Evolutionary conservation across 2,329 filamentous ascomycete species (phyloP).

Genomic region (Cladosporium sp.): DNA sequence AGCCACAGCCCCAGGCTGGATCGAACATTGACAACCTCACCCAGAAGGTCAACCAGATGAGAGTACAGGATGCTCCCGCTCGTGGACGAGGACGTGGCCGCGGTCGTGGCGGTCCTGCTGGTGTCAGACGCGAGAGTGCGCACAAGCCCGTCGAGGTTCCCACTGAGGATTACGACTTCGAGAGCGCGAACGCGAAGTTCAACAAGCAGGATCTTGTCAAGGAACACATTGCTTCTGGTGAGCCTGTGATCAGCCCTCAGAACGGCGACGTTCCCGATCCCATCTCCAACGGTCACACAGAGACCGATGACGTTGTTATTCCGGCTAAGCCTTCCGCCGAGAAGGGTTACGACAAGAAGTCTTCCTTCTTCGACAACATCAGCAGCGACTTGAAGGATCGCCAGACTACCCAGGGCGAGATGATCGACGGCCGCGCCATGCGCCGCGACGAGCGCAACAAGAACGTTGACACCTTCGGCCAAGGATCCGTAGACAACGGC

Average conservation of each 20-base stretch:
- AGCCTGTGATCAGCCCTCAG: constrained; percentile 51
- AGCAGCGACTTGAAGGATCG: constrained; percentile 90
- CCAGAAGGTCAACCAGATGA: constrained; percentile 73
- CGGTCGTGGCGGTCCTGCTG: constrained; percentile 38
- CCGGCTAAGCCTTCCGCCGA: constrained; percentile 37
- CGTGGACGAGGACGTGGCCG: constrained; percentile 47
- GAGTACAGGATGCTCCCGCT: constrained; percentile 34
- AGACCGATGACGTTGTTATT: constrained; percentile 42
- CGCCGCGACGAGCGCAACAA: constrained; percentile 87
- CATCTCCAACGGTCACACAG: constrained; percentile 25
- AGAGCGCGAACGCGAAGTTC: constrained; percentile 79
- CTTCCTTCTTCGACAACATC: constrained; percentile 97
- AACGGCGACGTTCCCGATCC: constrained; percentile 23
- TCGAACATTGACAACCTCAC: constrained; percentile 62
- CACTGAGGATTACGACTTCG: constrained; percentile 88
- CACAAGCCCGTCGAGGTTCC: constrained; percentile 73
- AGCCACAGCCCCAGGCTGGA: constrained; percentile 17
- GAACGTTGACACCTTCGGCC: constrained; percentile 97
- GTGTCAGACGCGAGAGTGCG: constrained; percentile 26
- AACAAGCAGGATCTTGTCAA: constrained; percentile 84
- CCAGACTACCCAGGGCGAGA: constrained; percentile 49
- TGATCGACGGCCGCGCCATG: constrained; percentile 79
- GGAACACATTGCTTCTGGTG: constrained; percentile 76
- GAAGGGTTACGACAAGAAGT: constrained; percentile 75
- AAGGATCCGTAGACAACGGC: constrained; percentile 80